Conservation (phyloP, 495 filamentous ascomycete genomes). For the Evernia prunastri region DNA sequence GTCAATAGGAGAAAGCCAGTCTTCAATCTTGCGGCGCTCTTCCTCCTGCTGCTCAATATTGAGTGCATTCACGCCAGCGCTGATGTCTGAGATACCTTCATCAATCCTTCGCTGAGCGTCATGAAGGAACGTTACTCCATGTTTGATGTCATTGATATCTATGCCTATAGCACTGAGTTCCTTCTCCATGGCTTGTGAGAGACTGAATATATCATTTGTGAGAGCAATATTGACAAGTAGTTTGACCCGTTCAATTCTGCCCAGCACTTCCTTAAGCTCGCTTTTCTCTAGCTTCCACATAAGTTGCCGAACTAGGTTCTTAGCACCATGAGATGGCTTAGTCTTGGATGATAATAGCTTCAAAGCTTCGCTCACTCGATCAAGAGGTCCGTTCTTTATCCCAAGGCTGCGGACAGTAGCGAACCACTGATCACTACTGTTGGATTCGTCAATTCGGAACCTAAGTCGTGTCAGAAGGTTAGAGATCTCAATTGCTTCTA, state of each 20-base stretch:
- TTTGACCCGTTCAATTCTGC: slow-evolving; percentile 6
- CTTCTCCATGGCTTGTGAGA: background rate
- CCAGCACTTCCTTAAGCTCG: background rate
- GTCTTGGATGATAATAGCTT: background rate
- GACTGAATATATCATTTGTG: slow-evolving; percentile 2
- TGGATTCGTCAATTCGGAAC: background rate
- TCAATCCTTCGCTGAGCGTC: background rate
- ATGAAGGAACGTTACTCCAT: background rate
- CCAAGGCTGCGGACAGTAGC: background rate
- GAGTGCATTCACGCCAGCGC: background rate
- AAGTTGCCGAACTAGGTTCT: background rate
- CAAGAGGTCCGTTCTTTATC: slow-evolving; percentile 8
- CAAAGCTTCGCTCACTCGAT: background rate
- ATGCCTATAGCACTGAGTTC: background rate
- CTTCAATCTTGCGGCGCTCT: background rate
- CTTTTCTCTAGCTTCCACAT: slow-evolving; percentile 1
- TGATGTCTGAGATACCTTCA: background rate
- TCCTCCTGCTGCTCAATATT: slow-evolving; percentile 6
- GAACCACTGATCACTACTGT: background rate
- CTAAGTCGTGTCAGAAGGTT: background rate
- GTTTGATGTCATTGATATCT: background rate
- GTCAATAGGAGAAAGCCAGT: slow-evolving; percentile 24
- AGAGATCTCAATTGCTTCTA: background rate
- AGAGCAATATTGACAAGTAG: background rate
- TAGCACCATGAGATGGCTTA: background rate